phyloP scores from a whole-genome alignment of 345 rosid species.

The Schrenkiella parvula region DNA sequence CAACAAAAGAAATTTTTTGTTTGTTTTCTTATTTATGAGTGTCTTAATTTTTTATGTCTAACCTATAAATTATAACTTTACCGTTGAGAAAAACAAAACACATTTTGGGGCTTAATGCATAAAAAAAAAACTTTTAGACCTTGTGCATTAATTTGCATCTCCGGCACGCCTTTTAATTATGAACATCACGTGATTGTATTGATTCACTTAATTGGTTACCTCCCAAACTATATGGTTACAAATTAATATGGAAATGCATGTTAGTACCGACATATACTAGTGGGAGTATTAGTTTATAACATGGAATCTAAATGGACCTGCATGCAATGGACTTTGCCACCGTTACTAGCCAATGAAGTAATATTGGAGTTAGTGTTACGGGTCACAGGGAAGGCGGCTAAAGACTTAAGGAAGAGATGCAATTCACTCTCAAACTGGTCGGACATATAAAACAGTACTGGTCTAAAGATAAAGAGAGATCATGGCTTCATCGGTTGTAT shows the following conservation, averaged over 20 bases:
- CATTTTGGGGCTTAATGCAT: neutral
- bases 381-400: constrained; percentile 32
- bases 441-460: neutral
- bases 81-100: neutral
- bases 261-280: neutral
- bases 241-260: neutral
- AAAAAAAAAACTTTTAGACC: neutral
- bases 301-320: constrained; percentile 19
- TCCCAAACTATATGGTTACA: neutral
- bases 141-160: neutral
- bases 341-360: constrained; percentile 38
- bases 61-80: neutral
- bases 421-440: neutral
- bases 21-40: neutral
- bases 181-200: constrained; percentile 1
- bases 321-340: constrained; percentile 32
- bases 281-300: neutral
- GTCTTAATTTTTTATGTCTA: neutral
- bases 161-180: neutral
- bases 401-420: constrained; percentile 17
- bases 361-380: constrained; percentile 30
- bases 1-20: neutral
- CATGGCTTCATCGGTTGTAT: neutral
- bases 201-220: constrained; percentile 1
- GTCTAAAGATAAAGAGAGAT: neutral